phyloP scores from a whole-genome alignment of 176 grass and related monocot genomes.

The Leersia perrieri region DNA sequence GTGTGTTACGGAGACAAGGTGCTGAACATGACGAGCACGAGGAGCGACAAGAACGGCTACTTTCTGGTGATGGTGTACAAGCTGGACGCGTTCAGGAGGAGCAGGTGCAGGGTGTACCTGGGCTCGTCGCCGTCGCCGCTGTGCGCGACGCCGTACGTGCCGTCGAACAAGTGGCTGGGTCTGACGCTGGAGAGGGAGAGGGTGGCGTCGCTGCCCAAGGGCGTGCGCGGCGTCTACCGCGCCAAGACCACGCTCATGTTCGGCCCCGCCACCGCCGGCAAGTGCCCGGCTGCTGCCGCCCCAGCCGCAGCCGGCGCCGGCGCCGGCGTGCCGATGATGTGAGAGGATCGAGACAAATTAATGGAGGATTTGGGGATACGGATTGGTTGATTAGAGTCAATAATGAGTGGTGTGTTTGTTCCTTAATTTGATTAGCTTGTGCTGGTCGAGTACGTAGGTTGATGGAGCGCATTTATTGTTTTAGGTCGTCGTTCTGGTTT shows the following conservation, averaged over 20 bases:
- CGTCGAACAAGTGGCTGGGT: slow-evolving; percentile 18
- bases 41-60: slow-evolving; percentile 24
- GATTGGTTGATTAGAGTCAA: no score
- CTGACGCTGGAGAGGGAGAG: slow-evolving; percentile 18
- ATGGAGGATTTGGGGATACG: no score
- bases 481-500: no score
- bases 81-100: slow-evolving; percentile 15
- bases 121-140: slow-evolving; percentile 30
- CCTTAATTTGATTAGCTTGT: no score
- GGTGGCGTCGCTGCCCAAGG: background rate
- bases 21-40: slow-evolving; percentile 51
- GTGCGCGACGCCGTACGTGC: slow-evolving; percentile 26
- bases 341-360: background rate
- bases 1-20: slow-evolving; percentile 42
- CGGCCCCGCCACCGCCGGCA: background rate
- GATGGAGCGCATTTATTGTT: no score
- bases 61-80: slow-evolving; percentile 50
- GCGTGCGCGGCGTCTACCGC: slow-evolving; percentile 14
- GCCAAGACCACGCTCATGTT: slow-evolving; percentile 41
- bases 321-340: background rate
- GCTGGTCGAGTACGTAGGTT: no score
- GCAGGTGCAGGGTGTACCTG: slow-evolving; percentile 35
- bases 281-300: slow-evolving; percentile 24
- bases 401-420: no score
- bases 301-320: no score